A percentile compares a stretch with the other conserved stretches of the same genome.
Conservation (phyloP, 352 stramenopile species). For the Globisporangium barbulae region DNA sequence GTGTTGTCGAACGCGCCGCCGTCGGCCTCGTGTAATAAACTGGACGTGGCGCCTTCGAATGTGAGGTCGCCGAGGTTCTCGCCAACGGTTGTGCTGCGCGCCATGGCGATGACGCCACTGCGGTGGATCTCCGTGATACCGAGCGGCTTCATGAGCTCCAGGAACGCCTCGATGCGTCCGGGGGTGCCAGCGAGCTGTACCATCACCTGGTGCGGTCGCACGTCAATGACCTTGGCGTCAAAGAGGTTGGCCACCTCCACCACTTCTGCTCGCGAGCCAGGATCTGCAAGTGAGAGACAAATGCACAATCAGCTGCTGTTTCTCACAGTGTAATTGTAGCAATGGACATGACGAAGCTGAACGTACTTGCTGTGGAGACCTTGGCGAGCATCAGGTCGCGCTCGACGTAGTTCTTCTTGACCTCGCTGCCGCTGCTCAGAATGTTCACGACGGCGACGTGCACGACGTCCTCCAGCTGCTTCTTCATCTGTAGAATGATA, state of each 20-base stretch:
- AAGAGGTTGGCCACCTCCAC: conserved; percentile 82
- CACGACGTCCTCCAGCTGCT: conserved; percentile 86
- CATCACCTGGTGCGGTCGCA: conserved; percentile 80
- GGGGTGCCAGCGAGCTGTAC: conserved; percentile 77
- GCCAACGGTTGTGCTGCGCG: conserved; percentile 56
- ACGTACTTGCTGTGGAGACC: conserved; percentile 73
- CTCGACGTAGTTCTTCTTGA: conserved; percentile 82
- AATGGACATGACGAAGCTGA: not conserved
- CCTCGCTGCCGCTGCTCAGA: conserved; percentile 57
- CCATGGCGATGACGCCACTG: conserved; percentile 84
- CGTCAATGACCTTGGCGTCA: conserved; percentile 85
- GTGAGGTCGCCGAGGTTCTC: conserved; percentile 65
- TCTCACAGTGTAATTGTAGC: not conserved
- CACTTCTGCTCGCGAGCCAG: conserved; percentile 66
- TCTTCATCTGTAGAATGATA: conserved; percentile 62
- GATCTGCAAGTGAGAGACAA: conserved; percentile 25
- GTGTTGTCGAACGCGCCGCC: conserved; percentile 64
- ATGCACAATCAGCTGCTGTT: not conserved
- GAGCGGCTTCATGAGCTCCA: conserved; percentile 78
- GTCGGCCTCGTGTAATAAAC: conserved; percentile 65
- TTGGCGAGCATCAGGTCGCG: conserved; percentile 88
- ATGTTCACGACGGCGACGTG: conserved; percentile 86
- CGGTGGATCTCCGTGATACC: conserved; percentile 85
- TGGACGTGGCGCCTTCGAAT: conserved; percentile 72
- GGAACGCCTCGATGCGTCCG: conserved; percentile 75